Evolutionary conservation across 495 filamentous ascomycete species (phyloP), one percentile per base, ranked within the genome.

Genomic region (Annulohypoxylon nitens): DNA sequence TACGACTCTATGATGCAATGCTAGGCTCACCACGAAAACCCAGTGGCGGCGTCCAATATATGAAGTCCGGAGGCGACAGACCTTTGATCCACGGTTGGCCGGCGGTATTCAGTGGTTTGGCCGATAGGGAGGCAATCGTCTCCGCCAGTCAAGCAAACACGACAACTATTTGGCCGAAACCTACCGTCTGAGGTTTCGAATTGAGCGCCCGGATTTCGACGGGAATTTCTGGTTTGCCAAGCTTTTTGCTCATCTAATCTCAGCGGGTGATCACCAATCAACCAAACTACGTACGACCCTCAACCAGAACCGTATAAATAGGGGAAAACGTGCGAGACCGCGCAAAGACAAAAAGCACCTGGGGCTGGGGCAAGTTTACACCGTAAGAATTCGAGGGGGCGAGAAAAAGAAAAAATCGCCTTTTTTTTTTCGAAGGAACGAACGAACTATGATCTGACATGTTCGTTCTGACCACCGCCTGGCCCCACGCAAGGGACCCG

Each of bases 61-160:
- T 16, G 53, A 34, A 59, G 7, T 23, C 36, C 36, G 55, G 23
- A 34, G 30, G n/a, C 36, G 25, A 50, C 8, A 63, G 43, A 51
- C n/a, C 5, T 6, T 8, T 12, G 12, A 36, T n/a, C 2, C 2
- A 25, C 16, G 12, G 55, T 34, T 59, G 39, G 23, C 47, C 53
- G 63, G 45, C 20, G 33, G 23, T 53, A 60, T 47, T 34, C 11
- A 33, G 30, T 58, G 51, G 26, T 60, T 53, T 53, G 34, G 25
- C 37, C 65, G 30, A 18, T 30, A 60, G 45, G 30, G 34, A 33
- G 45, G 53, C 26, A 59, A 47, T 11, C 23, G 37, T 30, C 10
- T 33, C 55, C 69, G 65, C 48, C 50, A 48, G 26, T 66, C 33
- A 34, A 62, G 61, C 66, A 69, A 69, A 66, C 66, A 66, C 58